These are phyloP conservation scores for Hansenula sp. DNA, from an alignment of 1,139 yeast genomes.

Conservation along the genomic window DNA sequence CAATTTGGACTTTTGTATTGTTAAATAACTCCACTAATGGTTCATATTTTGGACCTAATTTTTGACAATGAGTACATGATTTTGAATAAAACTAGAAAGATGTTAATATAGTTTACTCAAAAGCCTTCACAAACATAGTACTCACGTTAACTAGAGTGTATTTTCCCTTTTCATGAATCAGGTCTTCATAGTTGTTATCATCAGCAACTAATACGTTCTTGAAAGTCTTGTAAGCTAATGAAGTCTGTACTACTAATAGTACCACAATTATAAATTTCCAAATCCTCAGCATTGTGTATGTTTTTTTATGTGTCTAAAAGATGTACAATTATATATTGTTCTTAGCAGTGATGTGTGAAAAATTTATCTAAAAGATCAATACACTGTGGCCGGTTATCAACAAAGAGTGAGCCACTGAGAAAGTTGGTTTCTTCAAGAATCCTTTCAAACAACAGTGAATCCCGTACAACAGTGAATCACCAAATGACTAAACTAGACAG, in stretches of 20 bases:
- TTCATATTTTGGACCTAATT: conserved; percentile 18
- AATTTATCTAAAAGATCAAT: neutral
- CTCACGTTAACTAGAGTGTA: conserved; percentile 18
- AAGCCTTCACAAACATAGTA: neutral
- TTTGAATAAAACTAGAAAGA: conserved; percentile 12
- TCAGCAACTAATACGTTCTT: conserved; percentile 19
- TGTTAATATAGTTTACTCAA: neutral
- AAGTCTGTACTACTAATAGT: no score
- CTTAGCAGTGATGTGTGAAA: neutral
- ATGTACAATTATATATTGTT: no score
- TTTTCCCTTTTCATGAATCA: conserved; percentile 15
- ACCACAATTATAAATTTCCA: neutral
- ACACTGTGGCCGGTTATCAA: neutral
- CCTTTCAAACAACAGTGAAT: neutral
- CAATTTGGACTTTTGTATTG: conserved; percentile 18
- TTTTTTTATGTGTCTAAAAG: neutral
- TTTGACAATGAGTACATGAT: conserved; percentile 16
- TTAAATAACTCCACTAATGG: conserved; percentile 17
- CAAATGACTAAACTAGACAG: conserved; percentile 8
- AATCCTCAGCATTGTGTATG: neutral
- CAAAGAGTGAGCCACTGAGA: neutral
- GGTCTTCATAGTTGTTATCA: conserved; percentile 16
- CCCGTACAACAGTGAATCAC: neutral
- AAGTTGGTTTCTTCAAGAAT: neutral
- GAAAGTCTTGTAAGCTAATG: conserved; percentile 4